Evolutionary conservation across 2,329 filamentous ascomycete genomes (phyloP).

Genomic region (Paecilomyces niveus): DNA sequence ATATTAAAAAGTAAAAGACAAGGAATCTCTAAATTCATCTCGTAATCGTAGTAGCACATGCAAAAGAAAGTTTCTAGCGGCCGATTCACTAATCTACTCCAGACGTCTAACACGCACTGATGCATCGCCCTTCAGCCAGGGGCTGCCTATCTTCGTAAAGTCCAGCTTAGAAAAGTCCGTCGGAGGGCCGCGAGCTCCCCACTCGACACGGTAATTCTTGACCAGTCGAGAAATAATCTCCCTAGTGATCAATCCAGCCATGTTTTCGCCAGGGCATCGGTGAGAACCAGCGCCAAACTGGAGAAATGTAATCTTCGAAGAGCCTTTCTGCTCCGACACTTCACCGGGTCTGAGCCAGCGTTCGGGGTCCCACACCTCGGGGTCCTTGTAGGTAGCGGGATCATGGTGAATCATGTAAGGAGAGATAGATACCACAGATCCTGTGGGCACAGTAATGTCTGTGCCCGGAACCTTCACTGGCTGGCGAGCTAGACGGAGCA

Average conservation of each 20-base stretch:
- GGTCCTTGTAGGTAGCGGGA: conserved; percentile 5
- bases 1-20: background rate
- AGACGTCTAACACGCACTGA: conserved; percentile 5
- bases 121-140: conserved; percentile 8
- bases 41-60: background rate
- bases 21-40: background rate
- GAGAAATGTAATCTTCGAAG: conserved; percentile 4
- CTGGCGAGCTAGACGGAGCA: conserved; percentile 7
- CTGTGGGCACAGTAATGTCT: conserved; percentile 6
- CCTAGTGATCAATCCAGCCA: conserved; percentile 8
- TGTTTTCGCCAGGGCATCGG: conserved; percentile 9
- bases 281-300: conserved; percentile 10
- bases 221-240: conserved; percentile 6
- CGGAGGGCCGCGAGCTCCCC: conserved; percentile 3
- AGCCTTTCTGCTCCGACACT: conserved; percentile 5
- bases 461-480: conserved; percentile 5
- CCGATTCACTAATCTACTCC: background rate
- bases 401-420: conserved; percentile 10
- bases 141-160: conserved; percentile 10
- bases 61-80: background rate
- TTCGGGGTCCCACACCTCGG: conserved; percentile 6
- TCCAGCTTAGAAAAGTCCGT: conserved; percentile 7
- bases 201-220: conserved; percentile 6
- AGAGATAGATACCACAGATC: conserved; percentile 9
- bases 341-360: conserved; percentile 7